Conservation (phyloP, 2,329 filamentous ascomycete species). For the Sporothrix phasma region DNA sequence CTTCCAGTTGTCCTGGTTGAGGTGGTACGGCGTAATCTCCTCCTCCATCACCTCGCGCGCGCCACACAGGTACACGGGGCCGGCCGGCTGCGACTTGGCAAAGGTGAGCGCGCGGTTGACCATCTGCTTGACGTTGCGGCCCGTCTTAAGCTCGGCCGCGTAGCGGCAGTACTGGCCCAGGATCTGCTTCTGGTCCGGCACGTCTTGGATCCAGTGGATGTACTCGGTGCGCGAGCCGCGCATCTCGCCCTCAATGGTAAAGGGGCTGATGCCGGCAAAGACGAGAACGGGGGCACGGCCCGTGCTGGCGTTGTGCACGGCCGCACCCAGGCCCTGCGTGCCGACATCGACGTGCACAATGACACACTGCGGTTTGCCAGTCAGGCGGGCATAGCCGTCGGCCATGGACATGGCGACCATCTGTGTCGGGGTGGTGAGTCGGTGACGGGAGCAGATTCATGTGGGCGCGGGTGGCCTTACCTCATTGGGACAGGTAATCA, state of each 20-base stretch:
- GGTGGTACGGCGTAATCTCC: conserved; percentile 61
- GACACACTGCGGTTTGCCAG: conserved; percentile 57
- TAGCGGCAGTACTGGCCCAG: conserved; percentile 80
- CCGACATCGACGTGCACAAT: conserved; percentile 67
- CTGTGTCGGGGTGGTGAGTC: conserved; percentile 27
- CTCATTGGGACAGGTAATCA: conserved; percentile 67
- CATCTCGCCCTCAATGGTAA: conserved; percentile 35
- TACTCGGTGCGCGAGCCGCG: conserved; percentile 32
- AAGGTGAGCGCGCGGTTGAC: conserved; percentile 79
- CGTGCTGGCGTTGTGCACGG: conserved; percentile 60
- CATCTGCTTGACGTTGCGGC: conserved; percentile 79
- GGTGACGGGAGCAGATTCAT: too few species aligned
- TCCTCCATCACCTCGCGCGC: conserved; percentile 79
- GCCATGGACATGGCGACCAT: conserved; percentile 72
- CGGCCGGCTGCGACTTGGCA: conserved; percentile 64
- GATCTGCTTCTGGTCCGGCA: conserved; percentile 35
- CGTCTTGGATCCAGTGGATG: conserved; percentile 34
- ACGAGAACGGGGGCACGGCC: conserved; percentile 54
- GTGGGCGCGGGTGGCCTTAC: conserved; percentile 27
- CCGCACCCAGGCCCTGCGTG: conserved; percentile 61
- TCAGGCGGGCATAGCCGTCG: conserved; percentile 60
- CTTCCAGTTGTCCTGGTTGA: conserved; percentile 62
- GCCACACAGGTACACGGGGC: conserved; percentile 70
- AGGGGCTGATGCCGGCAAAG: conserved; percentile 35
- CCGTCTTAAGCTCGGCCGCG: conserved; percentile 70